These are phyloP conservation scores for Xylogone sp. DNA, from an alignment of 2,329 filamentous ascomycete species.

Conservation along the genomic window DNA sequence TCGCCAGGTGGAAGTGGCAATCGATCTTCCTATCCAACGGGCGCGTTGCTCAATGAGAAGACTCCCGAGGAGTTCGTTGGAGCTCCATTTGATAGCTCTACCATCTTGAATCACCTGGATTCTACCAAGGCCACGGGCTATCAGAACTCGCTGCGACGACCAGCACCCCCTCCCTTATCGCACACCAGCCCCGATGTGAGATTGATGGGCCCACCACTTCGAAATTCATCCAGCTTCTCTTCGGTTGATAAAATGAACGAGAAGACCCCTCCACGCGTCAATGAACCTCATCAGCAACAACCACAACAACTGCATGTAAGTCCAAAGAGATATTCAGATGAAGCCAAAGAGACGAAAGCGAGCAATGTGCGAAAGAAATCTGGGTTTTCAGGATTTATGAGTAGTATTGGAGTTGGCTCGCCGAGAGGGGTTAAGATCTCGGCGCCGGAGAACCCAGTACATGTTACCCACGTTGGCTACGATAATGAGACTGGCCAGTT, in stretches of 20 bases:
- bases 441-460: slow-evolving; percentile 95
- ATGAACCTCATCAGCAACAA: slow-evolving; percentile 44
- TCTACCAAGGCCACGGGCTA: slow-evolving; percentile 30
- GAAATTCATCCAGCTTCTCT: slow-evolving; percentile 64
- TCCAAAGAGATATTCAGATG: slow-evolving; percentile 76
- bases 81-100: slow-evolving; percentile 61
- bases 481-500: slow-evolving; percentile 96
- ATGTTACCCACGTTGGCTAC: slow-evolving; percentile 96
- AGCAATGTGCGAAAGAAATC: slow-evolving; percentile 75
- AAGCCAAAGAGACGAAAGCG: slow-evolving; percentile 60
- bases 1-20: slow-evolving; percentile 18
- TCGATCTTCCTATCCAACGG: slow-evolving; percentile 32
- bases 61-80: slow-evolving; percentile 59
- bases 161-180: slow-evolving; percentile 40
- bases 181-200: slow-evolving; percentile 52
- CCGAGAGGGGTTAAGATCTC: slow-evolving; percentile 92
- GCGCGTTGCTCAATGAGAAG: slow-evolving; percentile 37
- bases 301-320: too few species aligned
- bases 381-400: slow-evolving; percentile 84
- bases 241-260: slow-evolving; percentile 48
- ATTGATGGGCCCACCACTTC: slow-evolving; percentile 52
- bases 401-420: slow-evolving; percentile 73
- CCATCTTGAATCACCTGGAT: slow-evolving; percentile 58
- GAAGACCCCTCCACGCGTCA: slow-evolving; percentile 35
- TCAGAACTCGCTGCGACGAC: slow-evolving; percentile 32